Percentiles rank a stretch among this genome's conserved stretches.
These are phyloP conservation scores for Eucalyptus fibrosa DNA, from an alignment of 345 rosid species.

Conservation along the genomic window DNA sequence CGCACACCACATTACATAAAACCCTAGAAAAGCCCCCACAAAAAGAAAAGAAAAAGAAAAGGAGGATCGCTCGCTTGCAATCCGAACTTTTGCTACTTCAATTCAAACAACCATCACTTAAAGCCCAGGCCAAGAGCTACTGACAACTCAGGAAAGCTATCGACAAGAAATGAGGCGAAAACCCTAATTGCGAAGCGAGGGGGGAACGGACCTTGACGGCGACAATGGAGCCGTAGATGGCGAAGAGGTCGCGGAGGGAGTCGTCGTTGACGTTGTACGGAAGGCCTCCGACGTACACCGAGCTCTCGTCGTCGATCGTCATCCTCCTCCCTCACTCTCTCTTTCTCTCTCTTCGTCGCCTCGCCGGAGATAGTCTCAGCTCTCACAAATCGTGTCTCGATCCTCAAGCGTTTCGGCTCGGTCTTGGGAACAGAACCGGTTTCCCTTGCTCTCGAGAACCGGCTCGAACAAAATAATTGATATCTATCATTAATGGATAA, in stretches of 20 bases:
- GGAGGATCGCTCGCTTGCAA: neutral
- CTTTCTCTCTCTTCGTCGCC: neutral
- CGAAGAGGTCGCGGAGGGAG: slow-evolving; percentile 49
- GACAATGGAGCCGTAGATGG: slow-evolving; percentile 50
- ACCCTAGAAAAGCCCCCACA: neutral
- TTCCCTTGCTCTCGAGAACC: too few relatives aligned
- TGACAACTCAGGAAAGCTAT: neutral
- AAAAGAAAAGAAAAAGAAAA: neutral
- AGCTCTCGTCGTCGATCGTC: slow-evolving; percentile 78
- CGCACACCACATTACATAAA: neutral
- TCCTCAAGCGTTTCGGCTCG: neutral
- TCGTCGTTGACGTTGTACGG: slow-evolving; percentile 65
- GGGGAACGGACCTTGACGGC: slow-evolving; percentile 46
- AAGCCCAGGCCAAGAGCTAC: neutral
- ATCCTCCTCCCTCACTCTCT: slow-evolving; percentile 5
- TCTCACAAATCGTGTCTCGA: neutral
- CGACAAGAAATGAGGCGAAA: neutral
- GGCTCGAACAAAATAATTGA: too few relatives aligned
- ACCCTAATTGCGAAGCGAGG: neutral
- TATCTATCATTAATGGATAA: too few relatives aligned
- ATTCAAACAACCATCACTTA: neutral
- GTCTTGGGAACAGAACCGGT: neutral
- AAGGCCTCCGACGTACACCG: slow-evolving; percentile 88
- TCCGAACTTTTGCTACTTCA: neutral
- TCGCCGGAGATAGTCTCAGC: neutral